These are phyloP conservation scores for Colletotrichum godetiae DNA, from an alignment of 2,329 filamentous ascomycete species.

Conservation along the genomic window DNA sequence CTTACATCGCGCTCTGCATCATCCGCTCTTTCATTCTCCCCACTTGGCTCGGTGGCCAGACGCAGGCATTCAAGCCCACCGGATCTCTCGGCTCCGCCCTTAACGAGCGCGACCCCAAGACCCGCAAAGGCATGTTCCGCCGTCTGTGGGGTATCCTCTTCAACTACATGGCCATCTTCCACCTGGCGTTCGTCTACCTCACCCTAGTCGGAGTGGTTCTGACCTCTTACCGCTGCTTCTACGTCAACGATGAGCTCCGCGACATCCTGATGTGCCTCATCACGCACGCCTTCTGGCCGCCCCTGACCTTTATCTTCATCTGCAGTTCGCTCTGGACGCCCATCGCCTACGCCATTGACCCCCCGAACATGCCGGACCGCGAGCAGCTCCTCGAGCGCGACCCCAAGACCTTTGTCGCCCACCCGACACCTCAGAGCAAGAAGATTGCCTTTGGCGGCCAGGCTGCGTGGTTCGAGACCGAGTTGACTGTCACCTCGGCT, in stretches of 20 bases:
- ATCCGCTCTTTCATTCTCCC: constrained; percentile 69
- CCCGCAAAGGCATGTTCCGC: constrained; percentile 62
- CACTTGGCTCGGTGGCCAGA: constrained; percentile 68
- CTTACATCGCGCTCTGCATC: constrained; percentile 69
- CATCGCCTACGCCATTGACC: constrained; percentile 69
- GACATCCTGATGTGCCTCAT: constrained; percentile 63
- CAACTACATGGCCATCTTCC: constrained; percentile 67
- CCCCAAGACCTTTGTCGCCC: constrained; percentile 63
- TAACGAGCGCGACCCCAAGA: constrained; percentile 67
- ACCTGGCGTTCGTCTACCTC: constrained; percentile 65
- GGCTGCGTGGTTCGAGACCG: constrained; percentile 66
- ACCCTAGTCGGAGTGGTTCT: constrained; percentile 62
- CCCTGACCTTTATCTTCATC: constrained; percentile 66
- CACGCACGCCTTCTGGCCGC: constrained; percentile 72
- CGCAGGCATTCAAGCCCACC: constrained; percentile 70
- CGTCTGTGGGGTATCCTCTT: constrained; percentile 66
- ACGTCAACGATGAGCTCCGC: constrained; percentile 48
- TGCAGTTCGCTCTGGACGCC: constrained; percentile 68
- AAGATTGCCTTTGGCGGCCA: constrained; percentile 65
- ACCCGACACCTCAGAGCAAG: constrained; percentile 62
- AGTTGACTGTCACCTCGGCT: constrained; percentile 61
- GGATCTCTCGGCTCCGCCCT: constrained; percentile 66
- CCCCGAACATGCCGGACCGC: constrained; percentile 67
- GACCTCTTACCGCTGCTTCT: constrained; percentile 63
- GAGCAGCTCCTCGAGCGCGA: constrained; percentile 68